Base-by-base conservation (phyloP, 2,329 filamentous ascomycete genomes). In the Nakataea oryzae region DNA sequence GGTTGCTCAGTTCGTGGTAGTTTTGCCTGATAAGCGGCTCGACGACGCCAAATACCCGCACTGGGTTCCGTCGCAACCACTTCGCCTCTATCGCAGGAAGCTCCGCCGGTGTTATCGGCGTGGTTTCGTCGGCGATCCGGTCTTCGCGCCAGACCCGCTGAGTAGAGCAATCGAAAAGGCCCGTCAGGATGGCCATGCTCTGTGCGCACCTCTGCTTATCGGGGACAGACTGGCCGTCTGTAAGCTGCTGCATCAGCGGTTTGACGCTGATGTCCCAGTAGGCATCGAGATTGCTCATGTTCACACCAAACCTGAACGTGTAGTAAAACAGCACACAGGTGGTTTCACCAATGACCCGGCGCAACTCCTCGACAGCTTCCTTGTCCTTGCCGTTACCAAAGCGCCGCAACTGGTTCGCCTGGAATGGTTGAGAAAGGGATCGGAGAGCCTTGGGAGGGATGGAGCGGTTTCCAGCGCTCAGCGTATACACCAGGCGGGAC, bases 271-370 rank as follows among this genome's bases (percentile, higher is more conserved):
- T 78, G 65, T 91, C 86, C 95, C 95, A 99, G 60, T 88, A 87
- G 1, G 80, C 75, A 66, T 96, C 90, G 3, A 91, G 78, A 62
- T 91, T 84, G n/a, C 81, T 76, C 54, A 80, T 75, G 12, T 85
- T 81, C 17, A 86, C 82, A 14, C 82, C 84, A 1, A 93, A 93
- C 62, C 86, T 87, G 69, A 96, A 86, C 3, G 86, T 79, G 71
- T 96, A 96, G 72, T 96, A 96, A 13, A 91, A 82, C 1, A 97
- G 79, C 62, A 88, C 91, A 73, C 89, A 89, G 62, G 96, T 86
- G 61, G 88, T 89, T 14, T 86, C 86, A 54, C 93, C 69, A 14
- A 86, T 80, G 1, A 79, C 76, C 63, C 75, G 78, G 63, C 79
- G 82, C 9, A 88, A 80, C 61, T 86, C 80, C 34, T 86, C 81